phyloP scores from a whole-genome alignment of 2,329 filamentous ascomycete species.

The Alternaria sp. region DNA sequence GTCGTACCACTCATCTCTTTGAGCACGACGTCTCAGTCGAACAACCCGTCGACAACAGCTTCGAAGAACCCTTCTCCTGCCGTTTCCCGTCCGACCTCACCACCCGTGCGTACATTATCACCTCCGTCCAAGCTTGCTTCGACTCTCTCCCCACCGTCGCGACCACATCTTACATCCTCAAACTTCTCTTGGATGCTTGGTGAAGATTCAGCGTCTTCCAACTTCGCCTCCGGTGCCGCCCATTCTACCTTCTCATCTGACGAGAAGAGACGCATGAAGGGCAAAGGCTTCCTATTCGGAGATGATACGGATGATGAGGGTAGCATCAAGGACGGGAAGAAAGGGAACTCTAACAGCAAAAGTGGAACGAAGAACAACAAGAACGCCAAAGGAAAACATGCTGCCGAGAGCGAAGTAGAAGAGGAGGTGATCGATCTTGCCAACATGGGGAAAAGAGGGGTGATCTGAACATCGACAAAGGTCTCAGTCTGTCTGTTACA shows the following conservation, averaged over 20 bases:
- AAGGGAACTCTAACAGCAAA: slow-evolving; percentile 31
- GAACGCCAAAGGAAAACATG: slow-evolving; percentile 29
- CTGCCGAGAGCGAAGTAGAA: slow-evolving; percentile 35
- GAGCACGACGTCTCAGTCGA: slow-evolving; percentile 7
- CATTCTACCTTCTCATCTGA: slow-evolving; percentile 45
- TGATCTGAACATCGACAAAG: slow-evolving; percentile 22
- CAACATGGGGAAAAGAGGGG: slow-evolving; percentile 41
- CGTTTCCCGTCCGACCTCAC: slow-evolving; percentile 23
- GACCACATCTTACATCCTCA: slow-evolving; percentile 73
- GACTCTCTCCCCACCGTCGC: slow-evolving; percentile 52
- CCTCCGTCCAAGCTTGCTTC: slow-evolving; percentile 19
- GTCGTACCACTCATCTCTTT: slow-evolving; percentile 29
- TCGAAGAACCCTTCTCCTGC: slow-evolving; percentile 10
- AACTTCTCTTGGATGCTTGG: slow-evolving; percentile 80
- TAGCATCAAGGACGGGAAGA: slow-evolving; percentile 23
- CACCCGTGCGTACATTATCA: slow-evolving; percentile 13
- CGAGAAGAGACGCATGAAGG: slow-evolving; percentile 44
- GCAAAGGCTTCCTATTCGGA: slow-evolving; percentile 50
- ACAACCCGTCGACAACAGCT: slow-evolving; percentile 1
- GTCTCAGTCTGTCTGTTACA: neutral
- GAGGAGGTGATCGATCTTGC: slow-evolving; percentile 48
- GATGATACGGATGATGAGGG: slow-evolving; percentile 48
- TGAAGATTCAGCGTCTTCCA: slow-evolving; percentile 41
- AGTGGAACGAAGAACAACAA: slow-evolving; percentile 19
- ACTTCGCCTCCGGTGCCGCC: slow-evolving; percentile 43